Conservation (phyloP, 768 basidiomycete genomes). For the Lactifluus subvellereus region DNA sequence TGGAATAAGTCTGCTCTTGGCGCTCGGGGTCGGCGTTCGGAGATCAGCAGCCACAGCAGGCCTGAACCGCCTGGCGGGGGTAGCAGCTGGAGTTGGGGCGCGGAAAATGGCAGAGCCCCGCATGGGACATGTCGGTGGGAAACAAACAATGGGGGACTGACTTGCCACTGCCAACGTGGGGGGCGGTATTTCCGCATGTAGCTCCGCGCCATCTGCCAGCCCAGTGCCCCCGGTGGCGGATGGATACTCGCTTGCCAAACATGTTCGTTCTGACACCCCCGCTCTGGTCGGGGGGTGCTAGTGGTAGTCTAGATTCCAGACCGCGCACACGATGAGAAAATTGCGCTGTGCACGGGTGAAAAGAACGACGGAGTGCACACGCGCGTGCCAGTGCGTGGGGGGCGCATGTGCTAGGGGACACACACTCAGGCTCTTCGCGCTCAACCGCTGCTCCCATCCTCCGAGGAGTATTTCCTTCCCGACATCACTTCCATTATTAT, state of each 20-base stretch:
- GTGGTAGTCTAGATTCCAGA: not conserved
- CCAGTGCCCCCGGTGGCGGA: not conserved
- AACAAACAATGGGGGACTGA: too few species aligned
- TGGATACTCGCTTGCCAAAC: not conserved
- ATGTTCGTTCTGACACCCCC: not conserved
- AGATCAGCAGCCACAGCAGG: too few species aligned
- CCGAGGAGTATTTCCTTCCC: too few species aligned
- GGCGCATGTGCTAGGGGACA: too few species aligned
- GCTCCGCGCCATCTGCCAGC: not conserved
- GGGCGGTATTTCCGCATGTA: not conserved
- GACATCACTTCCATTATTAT: too few species aligned
- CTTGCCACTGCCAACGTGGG: not conserved
- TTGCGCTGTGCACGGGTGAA: not conserved
- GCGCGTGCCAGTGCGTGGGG: not conserved
- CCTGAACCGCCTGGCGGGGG: too few species aligned
- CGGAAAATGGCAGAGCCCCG: too few species aligned
- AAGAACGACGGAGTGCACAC: not conserved
- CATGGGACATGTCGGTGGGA: too few species aligned
- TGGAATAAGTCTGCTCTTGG: not conserved
- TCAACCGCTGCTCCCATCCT: too few species aligned
- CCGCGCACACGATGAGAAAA: not conserved
- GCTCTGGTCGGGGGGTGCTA: not conserved
- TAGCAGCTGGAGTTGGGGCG: too few species aligned
- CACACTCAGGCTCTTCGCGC: too few species aligned
- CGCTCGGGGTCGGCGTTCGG: not conserved